Evolutionary conservation across 345 rosid genomes (phyloP).

Genomic region (Pistacia integerrima): DNA sequence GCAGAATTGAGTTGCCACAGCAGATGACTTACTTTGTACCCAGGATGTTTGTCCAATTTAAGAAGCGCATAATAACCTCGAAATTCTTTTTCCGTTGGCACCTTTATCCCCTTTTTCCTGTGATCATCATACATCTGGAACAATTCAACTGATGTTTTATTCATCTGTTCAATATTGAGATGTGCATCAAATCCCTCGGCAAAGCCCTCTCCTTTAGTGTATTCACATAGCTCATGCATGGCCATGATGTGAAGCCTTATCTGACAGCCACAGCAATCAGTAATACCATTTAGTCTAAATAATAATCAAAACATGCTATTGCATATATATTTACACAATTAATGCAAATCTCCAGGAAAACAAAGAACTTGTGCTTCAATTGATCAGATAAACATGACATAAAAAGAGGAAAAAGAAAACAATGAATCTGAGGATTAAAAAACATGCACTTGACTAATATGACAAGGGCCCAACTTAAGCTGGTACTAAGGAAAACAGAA

Average conservation of each 20-base stretch:
- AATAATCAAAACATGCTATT: constrained; percentile 12
- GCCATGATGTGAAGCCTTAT: constrained; percentile 95
- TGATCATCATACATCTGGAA: constrained; percentile 99
- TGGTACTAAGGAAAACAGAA: background rate
- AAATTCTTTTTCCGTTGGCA: constrained; percentile 85
- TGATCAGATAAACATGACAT: constrained; percentile 5
- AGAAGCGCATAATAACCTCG: constrained; percentile 99
- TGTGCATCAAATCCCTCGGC: constrained; percentile 99
- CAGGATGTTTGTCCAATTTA: constrained; percentile 99
- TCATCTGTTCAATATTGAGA: constrained; percentile 98
- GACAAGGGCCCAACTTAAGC: background rate
- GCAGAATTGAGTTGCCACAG: constrained; percentile 18
- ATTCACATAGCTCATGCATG: constrained; percentile 95
- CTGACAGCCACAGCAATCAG: constrained; percentile 49
- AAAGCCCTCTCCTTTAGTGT: constrained; percentile 94
- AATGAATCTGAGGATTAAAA: background rate
- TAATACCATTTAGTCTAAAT: constrained; percentile 23
- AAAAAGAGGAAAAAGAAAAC: background rate
- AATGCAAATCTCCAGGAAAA: constrained; percentile 5
- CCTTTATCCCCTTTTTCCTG: constrained; percentile 74
- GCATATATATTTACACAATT: background rate
- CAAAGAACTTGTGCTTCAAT: background rate
- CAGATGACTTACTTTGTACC: constrained; percentile 75
- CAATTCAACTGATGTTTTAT: constrained; percentile 94
- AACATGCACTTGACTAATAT: background rate